These are phyloP conservation scores for Rhynchospora breviuscula DNA, from an alignment of 176 grass and related monocot genomes.

Conservation along the genomic window DNA sequence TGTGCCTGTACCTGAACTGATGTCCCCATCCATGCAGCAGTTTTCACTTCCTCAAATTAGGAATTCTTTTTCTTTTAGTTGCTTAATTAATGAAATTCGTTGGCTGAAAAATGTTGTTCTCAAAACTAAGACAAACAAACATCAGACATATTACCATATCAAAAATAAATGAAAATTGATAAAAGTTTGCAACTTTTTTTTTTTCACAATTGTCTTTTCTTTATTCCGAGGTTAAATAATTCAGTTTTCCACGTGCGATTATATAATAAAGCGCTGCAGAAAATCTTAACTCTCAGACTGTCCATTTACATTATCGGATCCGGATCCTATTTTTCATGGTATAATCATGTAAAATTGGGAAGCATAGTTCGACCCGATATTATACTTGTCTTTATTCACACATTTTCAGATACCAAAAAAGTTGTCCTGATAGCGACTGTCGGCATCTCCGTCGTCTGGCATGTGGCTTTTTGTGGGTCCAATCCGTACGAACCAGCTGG, in stretches of 20 bases:
- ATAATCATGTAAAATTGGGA: too few relatives aligned
- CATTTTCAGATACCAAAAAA: neutral
- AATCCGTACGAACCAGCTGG: neutral
- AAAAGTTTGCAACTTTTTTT: too few relatives aligned
- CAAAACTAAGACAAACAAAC: too few relatives aligned
- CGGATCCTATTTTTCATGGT: neutral
- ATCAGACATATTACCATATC: too few relatives aligned
- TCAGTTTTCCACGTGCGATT: neutral
- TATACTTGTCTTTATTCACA: neutral
- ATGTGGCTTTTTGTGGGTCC: slow-evolving; percentile 6
- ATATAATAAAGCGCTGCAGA: neutral
- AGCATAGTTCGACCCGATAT: too few relatives aligned
- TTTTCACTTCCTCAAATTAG: too few relatives aligned
- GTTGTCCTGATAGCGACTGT: slow-evolving; percentile 43
- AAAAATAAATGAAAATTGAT: too few relatives aligned
- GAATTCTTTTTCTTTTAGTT: too few relatives aligned
- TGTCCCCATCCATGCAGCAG: too few relatives aligned
- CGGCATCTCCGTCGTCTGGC: slow-evolving; percentile 19
- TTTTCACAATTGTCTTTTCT: neutral
- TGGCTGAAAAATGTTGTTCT: too few relatives aligned
- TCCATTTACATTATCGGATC: neutral
- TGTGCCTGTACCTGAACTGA: too few relatives aligned
- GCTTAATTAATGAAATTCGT: too few relatives aligned
- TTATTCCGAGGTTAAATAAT: neutral
- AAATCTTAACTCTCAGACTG: neutral